phyloP scores from a whole-genome alignment of 2,329 filamentous ascomycete genomes.

The Colletotrichum acutatum region DNA sequence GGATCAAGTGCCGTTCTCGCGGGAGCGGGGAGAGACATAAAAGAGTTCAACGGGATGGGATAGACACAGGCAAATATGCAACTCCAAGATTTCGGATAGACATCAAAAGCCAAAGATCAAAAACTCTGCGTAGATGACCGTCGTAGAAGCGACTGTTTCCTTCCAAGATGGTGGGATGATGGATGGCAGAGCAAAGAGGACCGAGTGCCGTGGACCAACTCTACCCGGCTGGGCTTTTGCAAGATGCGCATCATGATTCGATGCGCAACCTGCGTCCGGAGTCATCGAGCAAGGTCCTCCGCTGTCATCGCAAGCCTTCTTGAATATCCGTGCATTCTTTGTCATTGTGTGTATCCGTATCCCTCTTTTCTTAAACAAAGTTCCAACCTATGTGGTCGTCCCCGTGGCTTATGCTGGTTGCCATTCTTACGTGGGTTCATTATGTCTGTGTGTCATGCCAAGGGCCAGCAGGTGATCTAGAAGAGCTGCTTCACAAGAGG shows the following conservation, averaged over 20 bases:
- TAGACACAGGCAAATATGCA: neutral
- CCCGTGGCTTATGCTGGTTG: neutral
- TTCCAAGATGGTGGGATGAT: neutral
- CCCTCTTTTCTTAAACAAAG: neutral
- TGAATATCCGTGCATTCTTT: neutral
- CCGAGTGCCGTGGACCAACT: neutral
- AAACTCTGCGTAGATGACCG: neutral
- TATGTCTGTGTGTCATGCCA: neutral
- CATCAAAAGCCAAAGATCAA: neutral
- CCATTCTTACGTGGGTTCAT: neutral
- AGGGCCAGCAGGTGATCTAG: neutral
- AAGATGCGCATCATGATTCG: constrained; percentile 1
- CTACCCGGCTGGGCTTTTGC: neutral
- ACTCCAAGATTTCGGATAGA: neutral
- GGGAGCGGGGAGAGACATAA: neutral
- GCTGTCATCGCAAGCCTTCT: neutral
- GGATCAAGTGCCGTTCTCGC: neutral
- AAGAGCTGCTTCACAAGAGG: neutral
- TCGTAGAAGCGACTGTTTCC: neutral
- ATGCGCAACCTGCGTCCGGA: neutral
- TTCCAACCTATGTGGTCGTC: neutral
- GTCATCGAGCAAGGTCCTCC: constrained; percentile 8
- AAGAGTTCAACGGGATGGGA: neutral
- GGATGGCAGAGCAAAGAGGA: neutral
- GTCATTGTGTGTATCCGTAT: neutral